These are phyloP conservation scores for Eleusine indica DNA, from an alignment of 176 grass and related monocot species.

Conservation along the genomic window DNA sequence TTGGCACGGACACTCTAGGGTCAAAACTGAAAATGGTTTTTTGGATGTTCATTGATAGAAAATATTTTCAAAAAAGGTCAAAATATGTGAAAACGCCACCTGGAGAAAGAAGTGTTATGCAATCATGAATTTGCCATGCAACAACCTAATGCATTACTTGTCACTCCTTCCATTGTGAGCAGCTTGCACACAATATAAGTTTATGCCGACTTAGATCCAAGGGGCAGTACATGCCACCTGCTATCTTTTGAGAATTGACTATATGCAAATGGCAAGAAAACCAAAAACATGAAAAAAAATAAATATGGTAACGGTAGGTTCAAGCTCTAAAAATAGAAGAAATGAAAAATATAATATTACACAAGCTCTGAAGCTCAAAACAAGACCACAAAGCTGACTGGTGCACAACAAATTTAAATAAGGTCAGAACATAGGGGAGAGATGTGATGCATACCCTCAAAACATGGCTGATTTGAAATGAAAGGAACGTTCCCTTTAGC, in stretches of 20 bases:
- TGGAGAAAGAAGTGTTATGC: not conserved
- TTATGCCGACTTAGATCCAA: not conserved
- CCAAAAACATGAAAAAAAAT: not conserved
- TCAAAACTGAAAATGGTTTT: too few species aligned
- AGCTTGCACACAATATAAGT: not conserved
- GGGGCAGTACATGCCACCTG: not conserved
- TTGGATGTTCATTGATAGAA: too few species aligned
- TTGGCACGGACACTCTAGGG: too few species aligned
- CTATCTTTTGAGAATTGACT: conserved; percentile 19
- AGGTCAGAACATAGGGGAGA: not conserved
- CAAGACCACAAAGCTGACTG: not conserved
- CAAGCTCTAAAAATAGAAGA: not conserved
- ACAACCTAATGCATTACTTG: not conserved
- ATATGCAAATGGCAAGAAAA: conserved; percentile 15
- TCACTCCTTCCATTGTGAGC: not conserved
- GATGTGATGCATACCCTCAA: conserved; percentile 49
- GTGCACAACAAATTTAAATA: conserved; percentile 23
- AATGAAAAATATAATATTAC: not conserved
- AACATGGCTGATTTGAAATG: conserved; percentile 61
- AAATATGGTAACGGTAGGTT: not conserved
- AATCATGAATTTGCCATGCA: not conserved
- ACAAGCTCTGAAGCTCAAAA: not conserved
- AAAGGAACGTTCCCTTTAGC: conserved; percentile 50
- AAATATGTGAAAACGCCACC: too few species aligned
- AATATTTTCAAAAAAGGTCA: too few species aligned